phyloP scores from a whole-genome alignment of 176 grass and related monocot genomes.

The Cenchrus fungigraminus region DNA sequence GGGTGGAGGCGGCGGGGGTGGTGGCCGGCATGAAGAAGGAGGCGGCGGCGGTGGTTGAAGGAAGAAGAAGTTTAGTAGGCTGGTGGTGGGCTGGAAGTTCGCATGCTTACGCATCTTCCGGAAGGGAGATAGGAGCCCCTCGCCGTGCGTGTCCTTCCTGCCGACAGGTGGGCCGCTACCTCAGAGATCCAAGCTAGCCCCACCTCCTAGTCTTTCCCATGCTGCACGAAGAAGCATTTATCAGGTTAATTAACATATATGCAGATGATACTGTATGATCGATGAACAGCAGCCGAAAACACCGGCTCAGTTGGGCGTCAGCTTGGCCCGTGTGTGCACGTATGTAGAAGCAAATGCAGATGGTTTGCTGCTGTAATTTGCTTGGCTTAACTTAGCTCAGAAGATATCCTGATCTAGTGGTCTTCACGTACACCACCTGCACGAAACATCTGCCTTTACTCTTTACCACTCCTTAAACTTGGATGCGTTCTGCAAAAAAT shows the following conservation, averaged over 20 bases:
- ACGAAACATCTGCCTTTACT: too few relatives aligned
- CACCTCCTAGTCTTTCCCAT: neutral
- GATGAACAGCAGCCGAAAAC: neutral
- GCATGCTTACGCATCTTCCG: too few relatives aligned
- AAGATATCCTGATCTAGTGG: neutral
- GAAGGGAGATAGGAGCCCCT: too few relatives aligned
- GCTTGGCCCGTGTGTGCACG: neutral
- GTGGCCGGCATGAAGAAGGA: too few relatives aligned
- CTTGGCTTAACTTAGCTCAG: neutral
- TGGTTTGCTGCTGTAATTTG: neutral
- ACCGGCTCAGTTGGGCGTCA: neutral
- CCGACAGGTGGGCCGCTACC: neutral
- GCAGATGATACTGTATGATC: too few relatives aligned
- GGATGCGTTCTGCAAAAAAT: neutral
- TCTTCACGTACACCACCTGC: neutral
- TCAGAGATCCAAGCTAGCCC: neutral
- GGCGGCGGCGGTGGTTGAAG: too few relatives aligned
- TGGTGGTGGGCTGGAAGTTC: too few relatives aligned
- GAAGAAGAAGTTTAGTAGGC: too few relatives aligned
- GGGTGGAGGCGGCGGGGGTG: too few relatives aligned
- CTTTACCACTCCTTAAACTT: neutral
- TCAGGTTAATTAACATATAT: neutral
- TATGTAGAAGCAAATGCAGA: neutral
- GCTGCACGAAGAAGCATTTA: neutral
- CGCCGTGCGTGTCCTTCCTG: too few relatives aligned